Conservation (phyloP, 2,329 filamentous ascomycete species). For the Fusarium sororula region DNA sequence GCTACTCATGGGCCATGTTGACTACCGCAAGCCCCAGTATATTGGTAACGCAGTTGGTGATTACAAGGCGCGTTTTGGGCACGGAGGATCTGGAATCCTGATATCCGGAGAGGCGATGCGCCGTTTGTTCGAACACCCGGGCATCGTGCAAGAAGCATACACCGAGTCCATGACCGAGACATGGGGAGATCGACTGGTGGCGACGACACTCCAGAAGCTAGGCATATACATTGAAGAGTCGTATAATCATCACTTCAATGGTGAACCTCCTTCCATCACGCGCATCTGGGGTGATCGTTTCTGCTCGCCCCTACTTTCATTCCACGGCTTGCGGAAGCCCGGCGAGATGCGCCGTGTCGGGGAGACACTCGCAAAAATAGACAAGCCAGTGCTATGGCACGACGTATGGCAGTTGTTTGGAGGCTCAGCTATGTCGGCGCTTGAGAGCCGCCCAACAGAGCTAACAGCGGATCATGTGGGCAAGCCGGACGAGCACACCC, state of each 20-base stretch:
- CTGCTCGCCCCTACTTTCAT: slow-evolving; percentile 64
- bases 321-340: slow-evolving; percentile 59
- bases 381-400: slow-evolving; percentile 58
- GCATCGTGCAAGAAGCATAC: slow-evolving; percentile 56
- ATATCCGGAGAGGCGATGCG: slow-evolving; percentile 61
- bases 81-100: slow-evolving; percentile 64
- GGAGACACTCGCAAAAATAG: slow-evolving; percentile 49
- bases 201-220: slow-evolving; percentile 61
- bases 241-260: slow-evolving; percentile 65
- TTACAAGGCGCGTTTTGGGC: slow-evolving; percentile 64
- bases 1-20: slow-evolving; percentile 59
- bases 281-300: slow-evolving; percentile 60
- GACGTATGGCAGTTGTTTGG: slow-evolving; percentile 61
- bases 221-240: slow-evolving; percentile 65
- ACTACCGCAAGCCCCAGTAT: slow-evolving; percentile 58
- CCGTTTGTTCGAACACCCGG: slow-evolving; percentile 55
- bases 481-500: slow-evolving; percentile 55
- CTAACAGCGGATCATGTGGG: slow-evolving; percentile 60
- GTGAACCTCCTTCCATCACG: slow-evolving; percentile 60
- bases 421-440: slow-evolving; percentile 50
- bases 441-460: slow-evolving; percentile 50
- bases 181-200: slow-evolving; percentile 64
- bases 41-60: slow-evolving; percentile 67
- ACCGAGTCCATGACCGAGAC: slow-evolving; percentile 59
- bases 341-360: slow-evolving; percentile 58